Conservation (phyloP, 129 eudicot genomes). For the Chrysanthemum seticuspe region DNA sequence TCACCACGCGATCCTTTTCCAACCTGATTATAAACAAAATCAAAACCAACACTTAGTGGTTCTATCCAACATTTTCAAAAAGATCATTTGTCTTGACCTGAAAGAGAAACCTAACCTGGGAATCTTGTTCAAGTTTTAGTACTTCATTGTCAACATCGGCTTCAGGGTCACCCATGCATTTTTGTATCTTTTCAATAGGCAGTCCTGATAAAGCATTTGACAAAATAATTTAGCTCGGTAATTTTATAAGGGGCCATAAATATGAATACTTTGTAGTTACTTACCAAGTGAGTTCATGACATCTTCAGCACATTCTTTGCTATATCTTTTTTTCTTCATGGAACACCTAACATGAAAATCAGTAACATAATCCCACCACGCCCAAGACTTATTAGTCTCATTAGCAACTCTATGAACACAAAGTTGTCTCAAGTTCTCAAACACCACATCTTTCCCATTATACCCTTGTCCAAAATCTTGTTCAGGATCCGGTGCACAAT, state of each 20-base stretch:
- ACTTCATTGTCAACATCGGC: conserved; percentile 88
- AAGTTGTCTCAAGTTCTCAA: conserved; percentile 91
- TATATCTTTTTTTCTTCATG: conserved; percentile 83
- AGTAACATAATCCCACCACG: conserved; percentile 98
- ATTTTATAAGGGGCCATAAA: not conserved
- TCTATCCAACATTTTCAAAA: not conserved
- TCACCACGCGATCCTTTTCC: conserved; percentile 96
- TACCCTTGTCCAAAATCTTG: conserved; percentile 83
- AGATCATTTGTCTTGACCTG: not conserved
- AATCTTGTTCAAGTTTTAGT: conserved; percentile 79
- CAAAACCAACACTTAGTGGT: not conserved
- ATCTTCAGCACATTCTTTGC: conserved; percentile 81
- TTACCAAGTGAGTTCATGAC: conserved; percentile 90
- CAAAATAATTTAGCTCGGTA: not conserved
- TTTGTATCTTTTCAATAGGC: conserved; percentile 70
- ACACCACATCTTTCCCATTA: conserved; percentile 87
- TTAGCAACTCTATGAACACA: conserved; percentile 92
- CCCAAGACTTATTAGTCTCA: conserved; percentile 77
- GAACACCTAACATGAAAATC: conserved; percentile 98
- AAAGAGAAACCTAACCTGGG: conserved; percentile 55
- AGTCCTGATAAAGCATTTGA: conserved; percentile 45
- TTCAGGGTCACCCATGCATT: conserved; percentile 94
- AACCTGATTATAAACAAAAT: conserved; percentile 43
- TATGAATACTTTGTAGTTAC: not conserved
- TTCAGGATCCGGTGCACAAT: conserved; percentile 99